phyloP scores from a whole-genome alignment of 1,284 basidiomycete species.

The Microstroma glucosiphilum region DNA sequence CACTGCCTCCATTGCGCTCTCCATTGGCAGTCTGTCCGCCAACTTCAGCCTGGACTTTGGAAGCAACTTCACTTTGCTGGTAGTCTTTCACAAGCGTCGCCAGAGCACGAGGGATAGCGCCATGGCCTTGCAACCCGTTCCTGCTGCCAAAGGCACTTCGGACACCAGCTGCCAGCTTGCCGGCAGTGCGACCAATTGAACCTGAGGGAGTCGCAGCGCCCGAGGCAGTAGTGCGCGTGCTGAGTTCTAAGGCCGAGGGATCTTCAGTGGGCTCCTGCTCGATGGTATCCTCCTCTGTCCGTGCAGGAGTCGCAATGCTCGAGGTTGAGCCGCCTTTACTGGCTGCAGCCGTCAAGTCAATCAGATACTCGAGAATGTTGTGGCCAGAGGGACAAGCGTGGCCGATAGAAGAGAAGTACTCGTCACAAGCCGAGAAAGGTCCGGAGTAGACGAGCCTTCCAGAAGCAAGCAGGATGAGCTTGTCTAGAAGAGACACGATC shows the following conservation, averaged over 20 bases:
- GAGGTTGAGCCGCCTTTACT: background rate
- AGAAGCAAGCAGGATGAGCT: slow-evolving; percentile 74
- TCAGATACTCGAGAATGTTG: slow-evolving; percentile 74
- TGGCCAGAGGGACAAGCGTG: slow-evolving; percentile 86
- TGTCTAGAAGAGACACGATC: slow-evolving; percentile 90
- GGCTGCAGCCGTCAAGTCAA: slow-evolving; percentile 29
- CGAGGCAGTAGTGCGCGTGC: slow-evolving; percentile 60
- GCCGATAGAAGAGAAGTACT: slow-evolving; percentile 73
- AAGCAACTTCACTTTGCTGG: slow-evolving; percentile 63
- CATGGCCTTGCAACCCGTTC: slow-evolving; percentile 49
- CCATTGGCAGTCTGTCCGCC: slow-evolving; percentile 15
- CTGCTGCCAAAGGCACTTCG: slow-evolving; percentile 55
- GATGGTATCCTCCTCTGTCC: slow-evolving; percentile 6
- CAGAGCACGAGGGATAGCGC: slow-evolving; percentile 57
- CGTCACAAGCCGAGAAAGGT: slow-evolving; percentile 65
- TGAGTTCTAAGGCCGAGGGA: slow-evolving; percentile 57
- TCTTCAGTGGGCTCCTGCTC: background rate
- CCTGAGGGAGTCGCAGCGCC: slow-evolving; percentile 18
- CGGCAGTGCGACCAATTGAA: slow-evolving; percentile 55
- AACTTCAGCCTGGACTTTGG: slow-evolving; percentile 37
- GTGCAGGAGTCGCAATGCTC: background rate
- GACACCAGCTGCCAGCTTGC: slow-evolving; percentile 60
- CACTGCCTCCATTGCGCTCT: slow-evolving; percentile 38
- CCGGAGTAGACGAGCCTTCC: slow-evolving; percentile 68
- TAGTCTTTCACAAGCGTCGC: slow-evolving; percentile 69